Percentiles rank a stretch among this genome's conserved stretches.
These are phyloP conservation scores for Sorghum bicolor DNA, from an alignment of 176 grass and related monocot species.

Conservation along the genomic window DNA sequence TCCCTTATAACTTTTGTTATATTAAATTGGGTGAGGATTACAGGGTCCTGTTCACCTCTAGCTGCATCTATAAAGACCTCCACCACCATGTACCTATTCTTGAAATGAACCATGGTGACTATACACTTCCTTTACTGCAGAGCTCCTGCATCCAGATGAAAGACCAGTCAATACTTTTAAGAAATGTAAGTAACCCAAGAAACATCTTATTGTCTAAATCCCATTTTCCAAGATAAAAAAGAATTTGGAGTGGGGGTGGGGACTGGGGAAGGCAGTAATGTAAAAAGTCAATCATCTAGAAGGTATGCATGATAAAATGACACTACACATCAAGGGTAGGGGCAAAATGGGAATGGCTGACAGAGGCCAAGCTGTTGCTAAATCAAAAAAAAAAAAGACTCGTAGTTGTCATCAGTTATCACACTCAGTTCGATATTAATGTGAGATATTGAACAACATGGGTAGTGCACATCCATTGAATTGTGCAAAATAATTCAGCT, in stretches of 20 bases:
- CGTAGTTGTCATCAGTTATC: not conserved
- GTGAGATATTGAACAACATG: not conserved
- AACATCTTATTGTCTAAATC: not conserved
- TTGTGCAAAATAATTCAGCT: not conserved
- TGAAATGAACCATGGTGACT: constrained; percentile 72
- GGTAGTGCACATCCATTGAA: not conserved
- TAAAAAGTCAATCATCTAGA: not conserved
- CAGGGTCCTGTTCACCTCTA: constrained; percentile 31
- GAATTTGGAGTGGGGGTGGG: not conserved
- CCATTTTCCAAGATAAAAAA: not conserved
- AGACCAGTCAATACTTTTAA: not conserved
- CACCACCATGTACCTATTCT: constrained; percentile 87
- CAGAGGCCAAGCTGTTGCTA: not conserved
- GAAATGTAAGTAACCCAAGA: not conserved
- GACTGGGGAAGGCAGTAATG: not conserved
- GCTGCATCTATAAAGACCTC: constrained; percentile 59
- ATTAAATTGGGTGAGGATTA: constrained; percentile 62
- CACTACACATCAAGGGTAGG: not conserved
- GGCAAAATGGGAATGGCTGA: not conserved
- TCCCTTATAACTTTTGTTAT: constrained; percentile 67
- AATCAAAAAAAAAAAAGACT: not conserved
- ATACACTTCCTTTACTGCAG: not conserved
- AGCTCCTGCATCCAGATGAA: not conserved
- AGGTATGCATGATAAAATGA: not conserved
- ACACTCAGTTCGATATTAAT: not conserved